These are phyloP conservation scores for Andrographis paniculata DNA, from an alignment of 305 asterid species.

Conservation along the genomic window DNA sequence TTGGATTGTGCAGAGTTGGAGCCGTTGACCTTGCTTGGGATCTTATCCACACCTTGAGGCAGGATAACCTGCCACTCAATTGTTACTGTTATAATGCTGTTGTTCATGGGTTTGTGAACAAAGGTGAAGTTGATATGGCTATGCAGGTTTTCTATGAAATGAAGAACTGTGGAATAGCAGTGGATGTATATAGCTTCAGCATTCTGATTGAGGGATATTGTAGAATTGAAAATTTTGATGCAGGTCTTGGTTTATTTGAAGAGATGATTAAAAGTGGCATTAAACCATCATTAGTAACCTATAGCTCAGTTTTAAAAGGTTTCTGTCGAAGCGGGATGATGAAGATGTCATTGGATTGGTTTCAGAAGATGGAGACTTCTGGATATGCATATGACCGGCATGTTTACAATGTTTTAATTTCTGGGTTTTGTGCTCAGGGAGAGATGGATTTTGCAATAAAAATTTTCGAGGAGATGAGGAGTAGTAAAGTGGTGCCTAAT, in stretches of 20 bases:
- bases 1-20: conserved; percentile 52
- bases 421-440: conserved; percentile 39
- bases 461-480: conserved; percentile 33
- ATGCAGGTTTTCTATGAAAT: conserved; percentile 35
- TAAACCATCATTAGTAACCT: conserved; percentile 39
- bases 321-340: conserved; percentile 27
- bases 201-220: conserved; percentile 48
- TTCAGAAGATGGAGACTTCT: conserved; percentile 28
- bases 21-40: conserved; percentile 31
- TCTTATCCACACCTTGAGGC: conserved; percentile 25
- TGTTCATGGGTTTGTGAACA: conserved; percentile 36
- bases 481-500: conserved; percentile 26
- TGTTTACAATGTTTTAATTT: conserved; percentile 40
- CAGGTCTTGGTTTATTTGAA: conserved; percentile 29
- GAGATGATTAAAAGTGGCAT: conserved; percentile 35
- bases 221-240: conserved; percentile 25
- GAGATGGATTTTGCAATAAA: conserved; percentile 28
- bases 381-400: conserved; percentile 39
- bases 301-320: conserved; percentile 42
- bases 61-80: conserved; percentile 29
- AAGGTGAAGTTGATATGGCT: conserved; percentile 34
- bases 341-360: conserved; percentile 27
- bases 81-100: conserved; percentile 48
- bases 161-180: conserved; percentile 35
- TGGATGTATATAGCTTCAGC: conserved; percentile 49